Percentiles rank a stretch among this genome's conserved stretches.
phyloP scores from a whole-genome alignment of 106 monocot species.

The Platanthera guangdongensis region DNA sequence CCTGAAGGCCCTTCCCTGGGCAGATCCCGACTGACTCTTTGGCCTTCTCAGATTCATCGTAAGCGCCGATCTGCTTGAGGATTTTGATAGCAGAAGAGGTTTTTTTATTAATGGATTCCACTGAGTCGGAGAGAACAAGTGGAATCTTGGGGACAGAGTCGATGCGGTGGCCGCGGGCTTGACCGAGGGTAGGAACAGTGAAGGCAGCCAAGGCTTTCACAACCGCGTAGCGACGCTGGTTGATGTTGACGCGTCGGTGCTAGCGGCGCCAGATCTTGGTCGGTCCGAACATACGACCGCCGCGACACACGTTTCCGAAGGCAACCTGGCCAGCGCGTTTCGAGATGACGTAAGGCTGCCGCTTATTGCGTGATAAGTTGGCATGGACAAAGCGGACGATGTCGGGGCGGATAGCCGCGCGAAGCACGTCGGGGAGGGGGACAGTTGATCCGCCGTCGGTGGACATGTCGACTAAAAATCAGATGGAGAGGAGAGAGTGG shows the following conservation, averaged over 20 bases:
- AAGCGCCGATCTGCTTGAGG: too few relatives aligned
- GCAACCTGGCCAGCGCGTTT: conserved; percentile 70
- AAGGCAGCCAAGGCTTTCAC: conserved; percentile 43
- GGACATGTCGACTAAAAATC: too few relatives aligned
- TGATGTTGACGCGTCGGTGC: too few relatives aligned
- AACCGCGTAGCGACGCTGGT: conserved; percentile 37
- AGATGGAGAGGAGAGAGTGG: too few relatives aligned
- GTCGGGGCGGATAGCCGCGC: conserved; percentile 62
- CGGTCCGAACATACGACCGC: too few relatives aligned
- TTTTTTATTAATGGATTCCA: conserved; percentile 53
- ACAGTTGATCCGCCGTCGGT: too few relatives aligned
- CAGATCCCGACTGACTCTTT: too few relatives aligned
- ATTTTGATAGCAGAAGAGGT: conserved; percentile 54
- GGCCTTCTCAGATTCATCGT: too few relatives aligned
- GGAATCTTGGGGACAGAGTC: conserved; percentile 42
- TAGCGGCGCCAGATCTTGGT: too few relatives aligned
- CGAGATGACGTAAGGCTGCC: conserved; percentile 71
- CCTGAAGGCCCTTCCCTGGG: too few relatives aligned
- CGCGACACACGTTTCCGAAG: conserved; percentile 72
- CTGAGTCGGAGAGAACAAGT: conserved; percentile 50
- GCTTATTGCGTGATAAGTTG: conserved; percentile 39
- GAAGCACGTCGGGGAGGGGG: conserved; percentile 57
- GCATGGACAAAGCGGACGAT: conserved; percentile 48
- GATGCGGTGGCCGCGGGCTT: too few relatives aligned
- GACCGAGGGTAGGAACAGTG: too few relatives aligned